A percentile compares a stretch with the other conserved stretches of the same genome.
phyloP scores from a whole-genome alignment of 2,329 filamentous ascomycete genomes.

The Dactylella cylindrospora region DNA sequence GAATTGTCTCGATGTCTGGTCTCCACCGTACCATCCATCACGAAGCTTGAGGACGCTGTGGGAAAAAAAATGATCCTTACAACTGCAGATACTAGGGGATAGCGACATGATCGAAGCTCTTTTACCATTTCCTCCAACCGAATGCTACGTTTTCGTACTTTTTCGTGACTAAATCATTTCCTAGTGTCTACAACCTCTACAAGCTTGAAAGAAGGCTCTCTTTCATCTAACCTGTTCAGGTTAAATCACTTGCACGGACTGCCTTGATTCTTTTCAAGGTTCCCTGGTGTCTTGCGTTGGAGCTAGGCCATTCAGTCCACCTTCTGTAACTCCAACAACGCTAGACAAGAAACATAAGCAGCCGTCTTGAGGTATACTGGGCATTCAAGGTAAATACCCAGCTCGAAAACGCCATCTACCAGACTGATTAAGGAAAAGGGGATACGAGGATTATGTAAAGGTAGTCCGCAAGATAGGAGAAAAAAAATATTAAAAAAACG shows the following conservation, averaged over 20 bases:
- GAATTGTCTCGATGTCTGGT: conserved; percentile 1
- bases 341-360: conserved; percentile 22
- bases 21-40: conserved; percentile 18
- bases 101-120: too few species aligned
- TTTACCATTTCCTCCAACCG: too few species aligned
- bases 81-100: too few species aligned
- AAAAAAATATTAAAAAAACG: neutral
- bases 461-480: neutral
- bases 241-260: conserved; percentile 27
- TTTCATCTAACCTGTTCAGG: conserved; percentile 28
- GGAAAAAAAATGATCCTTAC: conserved; percentile 27
- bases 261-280: neutral
- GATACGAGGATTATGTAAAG: neutral
- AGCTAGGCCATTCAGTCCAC: conserved; percentile 15
- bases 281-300: conserved; percentile 8
- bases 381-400: neutral
- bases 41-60: conserved; percentile 15
- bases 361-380: conserved; percentile 9
- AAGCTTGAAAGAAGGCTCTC: conserved; percentile 4
- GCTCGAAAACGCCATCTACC: neutral
- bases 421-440: neutral
- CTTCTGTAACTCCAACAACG: conserved; percentile 33
- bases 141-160: conserved; percentile 6
- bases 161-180: conserved; percentile 23
- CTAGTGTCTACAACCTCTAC: conserved; percentile 3